A percentile compares a stretch with the other conserved stretches of the same genome.
These are phyloP conservation scores for Isatis tinctoria DNA, from an alignment of 345 rosid genomes.

Conservation along the genomic window DNA sequence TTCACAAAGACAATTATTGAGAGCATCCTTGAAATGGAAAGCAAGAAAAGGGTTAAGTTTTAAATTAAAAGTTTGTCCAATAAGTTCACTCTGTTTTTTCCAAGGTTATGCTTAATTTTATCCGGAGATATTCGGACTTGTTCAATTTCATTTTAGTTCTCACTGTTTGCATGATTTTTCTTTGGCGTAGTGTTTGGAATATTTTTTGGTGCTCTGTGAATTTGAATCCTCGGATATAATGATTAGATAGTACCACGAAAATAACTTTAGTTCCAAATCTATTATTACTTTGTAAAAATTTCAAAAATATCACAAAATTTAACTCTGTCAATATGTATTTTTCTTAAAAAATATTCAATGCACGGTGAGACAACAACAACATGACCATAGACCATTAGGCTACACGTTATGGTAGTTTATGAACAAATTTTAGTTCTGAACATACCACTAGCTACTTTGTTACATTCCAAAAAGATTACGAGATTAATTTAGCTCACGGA, in stretches of 20 bases:
- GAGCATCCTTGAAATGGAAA: constrained; percentile 27
- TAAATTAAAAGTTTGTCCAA: background rate
- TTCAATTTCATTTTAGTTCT: background rate
- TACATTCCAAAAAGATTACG: background rate
- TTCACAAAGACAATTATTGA: constrained; percentile 27
- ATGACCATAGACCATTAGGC: background rate
- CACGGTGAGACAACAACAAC: background rate
- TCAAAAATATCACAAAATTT: background rate
- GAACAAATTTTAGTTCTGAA: background rate
- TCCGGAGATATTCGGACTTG: background rate
- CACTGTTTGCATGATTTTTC: background rate
- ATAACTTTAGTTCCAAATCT: no score
- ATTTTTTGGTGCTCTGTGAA: background rate
- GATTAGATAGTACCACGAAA: background rate
- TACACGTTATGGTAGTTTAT: background rate
- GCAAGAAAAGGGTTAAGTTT: background rate
- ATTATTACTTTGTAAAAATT: background rate
- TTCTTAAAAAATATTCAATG: background rate
- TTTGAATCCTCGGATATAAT: background rate
- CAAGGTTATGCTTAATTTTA: constrained; percentile 9
- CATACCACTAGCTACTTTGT: background rate
- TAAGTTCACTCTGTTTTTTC: constrained; percentile 4
- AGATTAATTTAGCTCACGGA: background rate
- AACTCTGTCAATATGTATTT: background rate
- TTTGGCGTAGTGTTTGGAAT: background rate